A percentile compares a stretch with the other conserved stretches of the same genome.
These are phyloP conservation scores for Patellifolia procumbens DNA, from an alignment of 179 eudicot species.

Conservation along the genomic window DNA sequence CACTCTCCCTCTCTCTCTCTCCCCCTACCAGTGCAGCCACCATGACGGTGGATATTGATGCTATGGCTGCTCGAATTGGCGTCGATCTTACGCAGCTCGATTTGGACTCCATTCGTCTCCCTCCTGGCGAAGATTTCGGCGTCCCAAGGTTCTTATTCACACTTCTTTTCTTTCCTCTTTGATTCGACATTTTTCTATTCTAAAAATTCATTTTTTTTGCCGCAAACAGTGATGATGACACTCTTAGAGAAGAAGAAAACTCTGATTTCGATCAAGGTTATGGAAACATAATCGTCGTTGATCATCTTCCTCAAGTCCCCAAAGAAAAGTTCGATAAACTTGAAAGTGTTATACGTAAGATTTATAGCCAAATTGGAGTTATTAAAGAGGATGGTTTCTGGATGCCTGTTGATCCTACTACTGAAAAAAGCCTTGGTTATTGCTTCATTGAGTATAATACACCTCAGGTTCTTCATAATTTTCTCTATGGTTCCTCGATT, in stretches of 20 bases:
- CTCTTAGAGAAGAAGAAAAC: conserved; percentile 49
- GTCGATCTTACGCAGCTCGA: conserved; percentile 51
- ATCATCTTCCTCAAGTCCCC: conserved; percentile 73
- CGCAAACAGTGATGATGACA: conserved; percentile 70
- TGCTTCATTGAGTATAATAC: conserved; percentile 75
- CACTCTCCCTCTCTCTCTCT: background rate
- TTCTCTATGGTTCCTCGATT: too few species aligned
- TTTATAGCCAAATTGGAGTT: conserved; percentile 72
- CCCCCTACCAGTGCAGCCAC: background rate
- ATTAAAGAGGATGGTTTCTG: conserved; percentile 75
- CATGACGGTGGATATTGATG: conserved; percentile 66
- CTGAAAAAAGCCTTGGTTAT: conserved; percentile 64
- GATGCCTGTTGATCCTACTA: conserved; percentile 70
- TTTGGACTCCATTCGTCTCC: conserved; percentile 55
- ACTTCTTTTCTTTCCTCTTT: background rate
- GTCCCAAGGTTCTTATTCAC: conserved; percentile 45
- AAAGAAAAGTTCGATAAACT: conserved; percentile 74
- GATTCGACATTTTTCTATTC: background rate
- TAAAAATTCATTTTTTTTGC: background rate
- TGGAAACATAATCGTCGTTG: conserved; percentile 67
- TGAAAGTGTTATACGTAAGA: conserved; percentile 72
- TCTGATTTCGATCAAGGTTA: conserved; percentile 67
- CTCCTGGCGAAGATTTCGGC: conserved; percentile 71
- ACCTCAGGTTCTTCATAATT: conserved; percentile 60
- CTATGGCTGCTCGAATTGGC: conserved; percentile 42